A percentile compares a stretch with the other conserved stretches of the same genome.
These are phyloP conservation scores for Leishmania martiniquensis DNA, from an alignment of 208 protist species.

Conservation along the genomic window DNA sequence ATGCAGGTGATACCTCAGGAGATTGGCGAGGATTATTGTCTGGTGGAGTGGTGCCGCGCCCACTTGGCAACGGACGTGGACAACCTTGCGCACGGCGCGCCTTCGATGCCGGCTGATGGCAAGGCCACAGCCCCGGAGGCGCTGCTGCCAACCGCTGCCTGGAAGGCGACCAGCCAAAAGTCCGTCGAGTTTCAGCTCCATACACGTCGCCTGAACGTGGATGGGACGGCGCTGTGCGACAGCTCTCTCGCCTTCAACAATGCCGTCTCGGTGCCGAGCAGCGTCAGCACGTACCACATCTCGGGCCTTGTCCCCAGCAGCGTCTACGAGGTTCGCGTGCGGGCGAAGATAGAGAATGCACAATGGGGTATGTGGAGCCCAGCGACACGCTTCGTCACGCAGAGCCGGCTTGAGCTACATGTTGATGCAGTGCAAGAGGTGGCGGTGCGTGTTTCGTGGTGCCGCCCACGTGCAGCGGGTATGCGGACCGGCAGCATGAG, in stretches of 20 bases:
- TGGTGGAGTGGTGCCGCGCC: slow-evolving; percentile 79
- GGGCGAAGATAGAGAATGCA: slow-evolving; percentile 67
- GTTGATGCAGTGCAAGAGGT: slow-evolving; percentile 84
- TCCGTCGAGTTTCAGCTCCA: slow-evolving; percentile 79
- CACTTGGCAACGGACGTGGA: not conserved
- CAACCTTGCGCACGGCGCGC: not conserved
- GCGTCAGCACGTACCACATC: slow-evolving; percentile 56
- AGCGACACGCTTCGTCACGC: slow-evolving; percentile 80
- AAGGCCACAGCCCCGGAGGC: not conserved
- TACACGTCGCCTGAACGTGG: slow-evolving; percentile 61
- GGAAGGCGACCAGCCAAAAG: slow-evolving; percentile 25
- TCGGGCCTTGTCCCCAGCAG: slow-evolving; percentile 74
- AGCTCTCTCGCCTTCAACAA: slow-evolving; percentile 68
- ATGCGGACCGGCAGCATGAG: slow-evolving; percentile 10
- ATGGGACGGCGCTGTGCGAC: slow-evolving; percentile 48
- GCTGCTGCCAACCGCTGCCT: slow-evolving; percentile 15
- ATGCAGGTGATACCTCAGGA: slow-evolving; percentile 77
- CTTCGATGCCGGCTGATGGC: not conserved
- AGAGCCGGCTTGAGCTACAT: slow-evolving; percentile 71
- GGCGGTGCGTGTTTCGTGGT: slow-evolving; percentile 71
- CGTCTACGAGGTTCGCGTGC: slow-evolving; percentile 86
- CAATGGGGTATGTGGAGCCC: slow-evolving; percentile 90
- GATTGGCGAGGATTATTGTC: slow-evolving; percentile 92
- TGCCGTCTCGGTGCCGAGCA: slow-evolving; percentile 50
- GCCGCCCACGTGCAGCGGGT: slow-evolving; percentile 60